phyloP scores from a whole-genome alignment of 2,329 filamentous ascomycete species.

The Ceratocystis alfenasii region DNA sequence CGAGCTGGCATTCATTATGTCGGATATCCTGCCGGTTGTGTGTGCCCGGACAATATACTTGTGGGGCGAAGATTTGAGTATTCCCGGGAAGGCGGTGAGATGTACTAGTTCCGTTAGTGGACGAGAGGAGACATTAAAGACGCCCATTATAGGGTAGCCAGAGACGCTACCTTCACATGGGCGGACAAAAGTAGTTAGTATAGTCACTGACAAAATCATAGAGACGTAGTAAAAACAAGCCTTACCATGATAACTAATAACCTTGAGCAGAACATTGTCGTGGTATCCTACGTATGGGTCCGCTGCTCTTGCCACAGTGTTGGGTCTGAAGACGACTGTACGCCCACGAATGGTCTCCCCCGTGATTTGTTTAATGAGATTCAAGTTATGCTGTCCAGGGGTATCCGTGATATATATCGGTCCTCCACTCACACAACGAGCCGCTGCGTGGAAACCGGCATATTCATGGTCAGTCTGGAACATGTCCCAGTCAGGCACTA shows the following conservation, averaged over 20 bases:
- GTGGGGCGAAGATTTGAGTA: conserved; percentile 31
- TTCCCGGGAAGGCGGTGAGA: conserved; percentile 61
- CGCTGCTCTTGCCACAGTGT: conserved; percentile 57
- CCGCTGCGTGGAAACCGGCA: conserved; percentile 77
- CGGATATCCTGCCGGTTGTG: conserved; percentile 49
- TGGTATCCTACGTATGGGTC: conserved; percentile 66
- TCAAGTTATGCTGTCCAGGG: conserved; percentile 66
- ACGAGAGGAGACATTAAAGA: conserved; percentile 67
- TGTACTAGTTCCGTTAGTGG: conserved; percentile 57
- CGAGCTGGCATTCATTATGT: conserved; percentile 36
- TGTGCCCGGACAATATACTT: conserved; percentile 66
- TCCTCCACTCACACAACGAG: conserved; percentile 77
- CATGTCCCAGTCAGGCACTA: conserved; percentile 73
- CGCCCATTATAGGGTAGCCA: conserved; percentile 64
- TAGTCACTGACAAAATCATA: neutral
- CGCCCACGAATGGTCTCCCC: conserved; percentile 58
- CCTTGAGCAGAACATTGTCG: conserved; percentile 59
- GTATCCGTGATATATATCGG: conserved; percentile 91
- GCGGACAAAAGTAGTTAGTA: neutral
- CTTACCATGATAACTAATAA: conserved; percentile 64
- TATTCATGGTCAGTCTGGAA: conserved; percentile 56
- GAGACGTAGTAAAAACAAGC: neutral
- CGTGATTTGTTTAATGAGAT: conserved; percentile 69
- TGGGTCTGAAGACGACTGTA: conserved; percentile 72
- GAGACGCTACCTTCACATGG: conserved; percentile 37